Conservation (phyloP, 2,329 filamentous ascomycete species). For the Diaporthe sp. region DNA sequence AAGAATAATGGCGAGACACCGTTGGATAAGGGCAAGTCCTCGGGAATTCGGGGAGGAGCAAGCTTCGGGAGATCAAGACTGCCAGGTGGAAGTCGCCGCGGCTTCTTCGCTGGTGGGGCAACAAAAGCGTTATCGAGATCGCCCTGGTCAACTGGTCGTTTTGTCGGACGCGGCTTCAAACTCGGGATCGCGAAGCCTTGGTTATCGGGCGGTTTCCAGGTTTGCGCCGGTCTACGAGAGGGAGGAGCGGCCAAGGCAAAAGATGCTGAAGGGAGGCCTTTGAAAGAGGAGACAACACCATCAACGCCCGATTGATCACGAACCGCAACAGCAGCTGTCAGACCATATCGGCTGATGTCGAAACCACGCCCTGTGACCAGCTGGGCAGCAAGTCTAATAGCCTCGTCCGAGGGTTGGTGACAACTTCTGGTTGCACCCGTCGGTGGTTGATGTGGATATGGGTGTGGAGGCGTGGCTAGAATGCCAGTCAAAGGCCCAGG, state of each 20-base stretch:
- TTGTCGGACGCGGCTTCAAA: slow-evolving; percentile 43
- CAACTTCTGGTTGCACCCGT: neutral
- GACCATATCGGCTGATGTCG: slow-evolving; percentile 49
- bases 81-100: slow-evolving; percentile 61
- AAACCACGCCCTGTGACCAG: slow-evolving; percentile 41
- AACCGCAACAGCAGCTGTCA: slow-evolving; percentile 45
- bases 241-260: slow-evolving; percentile 44
- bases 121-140: slow-evolving; percentile 32
- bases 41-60: slow-evolving; percentile 44
- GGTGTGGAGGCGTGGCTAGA: slow-evolving; percentile 29
- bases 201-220: slow-evolving; percentile 37
- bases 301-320: slow-evolving; percentile 43
- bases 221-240: slow-evolving; percentile 46
- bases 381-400: slow-evolving; percentile 40
- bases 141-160: slow-evolving; percentile 48
- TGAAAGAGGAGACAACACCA: slow-evolving; percentile 37
- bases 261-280: slow-evolving; percentile 19
- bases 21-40: slow-evolving; percentile 34
- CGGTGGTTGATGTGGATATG: slow-evolving; percentile 12
- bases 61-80: slow-evolving; percentile 57
- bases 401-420: slow-evolving; percentile 38
- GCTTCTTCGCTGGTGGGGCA: slow-evolving; percentile 56
- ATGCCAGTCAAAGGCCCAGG: neutral
- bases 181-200: slow-evolving; percentile 8
- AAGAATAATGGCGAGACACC: slow-evolving; percentile 66